Conservation (phyloP, 805 yeast species). For the Ogataea degrootiae region DNA sequence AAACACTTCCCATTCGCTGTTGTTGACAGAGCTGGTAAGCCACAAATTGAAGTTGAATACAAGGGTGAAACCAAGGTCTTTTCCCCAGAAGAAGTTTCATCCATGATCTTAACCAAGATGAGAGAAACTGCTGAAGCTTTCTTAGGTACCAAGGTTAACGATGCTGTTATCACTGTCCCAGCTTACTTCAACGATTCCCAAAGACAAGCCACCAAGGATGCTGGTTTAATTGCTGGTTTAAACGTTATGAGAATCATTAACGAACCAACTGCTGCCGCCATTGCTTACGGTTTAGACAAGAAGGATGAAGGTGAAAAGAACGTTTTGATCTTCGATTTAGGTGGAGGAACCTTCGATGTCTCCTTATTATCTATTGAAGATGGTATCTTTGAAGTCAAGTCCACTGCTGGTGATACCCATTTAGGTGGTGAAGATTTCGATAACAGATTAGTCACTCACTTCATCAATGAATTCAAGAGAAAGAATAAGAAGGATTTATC, state of each 20-base stretch:
- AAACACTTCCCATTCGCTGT: conserved; percentile 70
- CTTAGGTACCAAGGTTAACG: conserved; percentile 80
- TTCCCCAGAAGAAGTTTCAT: conserved; percentile 92
- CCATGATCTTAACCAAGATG: conserved; percentile 87
- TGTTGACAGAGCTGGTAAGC: conserved; percentile 69
- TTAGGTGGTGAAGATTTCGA: conserved; percentile 89
- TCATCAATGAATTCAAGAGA: conserved; percentile 94
- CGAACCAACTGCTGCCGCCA: conserved; percentile 92
- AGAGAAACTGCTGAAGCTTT: conserved; percentile 95
- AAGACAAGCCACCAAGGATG: conserved; percentile 93
- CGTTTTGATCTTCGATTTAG: conserved; percentile 94
- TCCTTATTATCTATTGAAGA: conserved; percentile 94
- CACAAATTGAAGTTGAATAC: conserved; percentile 77
- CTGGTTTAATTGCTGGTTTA: conserved; percentile 94
- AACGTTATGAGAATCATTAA: conserved; percentile 85
- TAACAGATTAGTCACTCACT: conserved; percentile 78
- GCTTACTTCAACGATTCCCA: conserved; percentile 90
- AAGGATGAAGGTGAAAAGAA: conserved; percentile 35
- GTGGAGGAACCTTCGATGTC: conserved; percentile 99
- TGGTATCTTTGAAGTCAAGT: conserved; percentile 96
- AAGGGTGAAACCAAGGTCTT: conserved; percentile 81
- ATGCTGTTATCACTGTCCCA: conserved; percentile 89
- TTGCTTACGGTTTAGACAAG: conserved; percentile 92
- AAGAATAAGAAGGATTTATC: conserved; percentile 95
- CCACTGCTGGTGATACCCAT: conserved; percentile 95